Conservation (phyloP, 192 early-diverging fungal genomes). For the Phycomyces blakesleeanus region DNA sequence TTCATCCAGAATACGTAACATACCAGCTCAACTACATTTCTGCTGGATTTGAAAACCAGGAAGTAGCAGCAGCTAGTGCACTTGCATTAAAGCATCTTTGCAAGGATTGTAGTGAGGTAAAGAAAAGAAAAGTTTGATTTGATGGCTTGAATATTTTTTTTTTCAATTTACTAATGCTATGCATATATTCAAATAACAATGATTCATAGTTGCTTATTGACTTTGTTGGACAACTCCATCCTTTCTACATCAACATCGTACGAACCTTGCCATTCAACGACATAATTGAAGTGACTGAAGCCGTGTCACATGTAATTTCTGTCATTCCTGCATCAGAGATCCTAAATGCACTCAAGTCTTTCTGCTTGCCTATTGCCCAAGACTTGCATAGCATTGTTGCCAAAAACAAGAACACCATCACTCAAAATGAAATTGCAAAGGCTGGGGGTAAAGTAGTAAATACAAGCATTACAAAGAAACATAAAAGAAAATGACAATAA, state of each 20-base stretch:
- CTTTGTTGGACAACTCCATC: slow-evolving; percentile 75
- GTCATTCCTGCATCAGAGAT: slow-evolving; percentile 64
- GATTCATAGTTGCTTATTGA: slow-evolving; percentile 62
- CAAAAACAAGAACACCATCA: slow-evolving; percentile 31
- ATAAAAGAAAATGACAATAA: too few species aligned
- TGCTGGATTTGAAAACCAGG: slow-evolving; percentile 83
- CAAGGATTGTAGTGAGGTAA: slow-evolving; percentile 84
- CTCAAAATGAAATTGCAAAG: slow-evolving; percentile 34
- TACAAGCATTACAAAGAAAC: too few species aligned
- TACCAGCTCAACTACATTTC: slow-evolving; percentile 92
- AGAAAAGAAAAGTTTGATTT: too few species aligned
- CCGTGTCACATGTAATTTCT: slow-evolving; percentile 84
- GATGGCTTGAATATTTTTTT: too few species aligned
- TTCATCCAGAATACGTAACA: slow-evolving; percentile 85
- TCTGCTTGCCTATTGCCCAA: slow-evolving; percentile 71
- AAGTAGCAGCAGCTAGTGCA: slow-evolving; percentile 81
- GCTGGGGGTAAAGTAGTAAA: slow-evolving; percentile 39
- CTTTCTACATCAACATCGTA: slow-evolving; percentile 75
- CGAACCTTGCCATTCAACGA: slow-evolving; percentile 68
- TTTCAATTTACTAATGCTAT: too few species aligned
- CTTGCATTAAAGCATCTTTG: slow-evolving; percentile 86
- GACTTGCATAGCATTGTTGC: slow-evolving; percentile 58
- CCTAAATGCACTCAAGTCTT: slow-evolving; percentile 61
- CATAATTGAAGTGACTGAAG: slow-evolving; percentile 77
- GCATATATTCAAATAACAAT: slow-evolving; percentile 16